Percentiles rank a stretch among this genome's conserved stretches.
Evolutionary conservation across 805 yeast species (phyloP).

Genomic region (Candida tallmaniae): DNA sequence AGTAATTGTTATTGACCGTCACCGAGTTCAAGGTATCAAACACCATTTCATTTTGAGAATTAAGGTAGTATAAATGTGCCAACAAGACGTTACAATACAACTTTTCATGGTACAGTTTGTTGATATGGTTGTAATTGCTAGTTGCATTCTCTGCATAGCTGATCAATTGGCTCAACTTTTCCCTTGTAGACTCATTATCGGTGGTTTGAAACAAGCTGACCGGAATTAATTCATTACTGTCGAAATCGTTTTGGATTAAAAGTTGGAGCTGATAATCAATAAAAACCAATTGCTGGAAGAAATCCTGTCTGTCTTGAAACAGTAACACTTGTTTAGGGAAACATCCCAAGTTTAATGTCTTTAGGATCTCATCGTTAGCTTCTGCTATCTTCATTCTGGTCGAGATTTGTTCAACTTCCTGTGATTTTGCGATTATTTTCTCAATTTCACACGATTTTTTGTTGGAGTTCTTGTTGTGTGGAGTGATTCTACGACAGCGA

Average conservation of each 20-base stretch:
- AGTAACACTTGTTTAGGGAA: constrained; percentile 32
- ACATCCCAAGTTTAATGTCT: constrained; percentile 30
- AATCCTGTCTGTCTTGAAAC: constrained; percentile 30
- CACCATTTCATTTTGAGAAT: constrained; percentile 20
- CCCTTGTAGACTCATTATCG: constrained; percentile 10
- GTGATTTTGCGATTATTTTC: too few species aligned
- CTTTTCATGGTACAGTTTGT: constrained; percentile 24
- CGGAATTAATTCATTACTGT: constrained; percentile 20
- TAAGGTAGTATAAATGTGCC: constrained; percentile 32
- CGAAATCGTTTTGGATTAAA: constrained; percentile 24
- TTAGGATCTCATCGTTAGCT: constrained; percentile 21
- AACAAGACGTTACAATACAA: constrained; percentile 28
- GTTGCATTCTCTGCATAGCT: constrained; percentile 22
- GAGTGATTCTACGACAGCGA: too few species aligned
- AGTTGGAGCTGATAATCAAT: constrained; percentile 36
- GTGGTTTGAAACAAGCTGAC: constrained; percentile 4
- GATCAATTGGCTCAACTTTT: constrained; percentile 23
- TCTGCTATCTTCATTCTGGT: constrained; percentile 27
- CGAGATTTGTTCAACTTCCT: too few species aligned
- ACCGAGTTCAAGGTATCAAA: constrained; percentile 13
- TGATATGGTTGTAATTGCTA: constrained; percentile 19
- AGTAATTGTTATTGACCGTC: constrained; percentile 10
- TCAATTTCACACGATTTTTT: too few species aligned
- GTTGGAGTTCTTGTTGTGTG: too few species aligned
- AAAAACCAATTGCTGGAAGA: constrained; percentile 29